Conservation (phyloP, 2,329 filamentous ascomycete genomes). For the Aureobasidium uvarum region DNA sequence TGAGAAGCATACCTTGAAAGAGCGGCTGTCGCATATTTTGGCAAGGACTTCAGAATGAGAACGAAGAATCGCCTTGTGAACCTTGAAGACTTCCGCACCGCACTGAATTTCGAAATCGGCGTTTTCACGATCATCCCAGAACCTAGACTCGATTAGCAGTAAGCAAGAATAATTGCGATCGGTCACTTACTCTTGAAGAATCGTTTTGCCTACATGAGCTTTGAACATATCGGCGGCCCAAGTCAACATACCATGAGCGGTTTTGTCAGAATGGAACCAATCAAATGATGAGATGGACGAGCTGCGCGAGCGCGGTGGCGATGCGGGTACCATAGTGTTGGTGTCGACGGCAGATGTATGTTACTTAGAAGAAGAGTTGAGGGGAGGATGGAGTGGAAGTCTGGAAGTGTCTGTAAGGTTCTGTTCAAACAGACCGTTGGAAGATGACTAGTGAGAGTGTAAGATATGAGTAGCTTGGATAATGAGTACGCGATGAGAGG, state of each 20-base stretch:
- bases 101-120: slow-evolving; percentile 10
- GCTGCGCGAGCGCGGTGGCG: background rate
- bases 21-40: background rate
- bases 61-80: background rate
- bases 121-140: background rate
- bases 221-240: background rate
- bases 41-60: background rate
- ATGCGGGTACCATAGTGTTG: background rate
- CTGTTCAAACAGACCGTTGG: background rate
- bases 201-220: background rate
- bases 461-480: no score
- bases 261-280: no score
- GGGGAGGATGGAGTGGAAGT: background rate
- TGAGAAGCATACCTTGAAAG: background rate
- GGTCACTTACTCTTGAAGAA: background rate
- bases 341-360: no score
- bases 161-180: background rate
- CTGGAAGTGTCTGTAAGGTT: background rate
- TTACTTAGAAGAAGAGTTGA: background rate
- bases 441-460: background rate
- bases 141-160: background rate
- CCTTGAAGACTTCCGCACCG: background rate
- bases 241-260: background rate
- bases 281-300: background rate
- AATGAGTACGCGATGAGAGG: background rate